Evolutionary conservation across 768 basidiomycete species (phyloP), one percentile per base, ranked within the genome.

Genomic region (Vararia minispora): DNA sequence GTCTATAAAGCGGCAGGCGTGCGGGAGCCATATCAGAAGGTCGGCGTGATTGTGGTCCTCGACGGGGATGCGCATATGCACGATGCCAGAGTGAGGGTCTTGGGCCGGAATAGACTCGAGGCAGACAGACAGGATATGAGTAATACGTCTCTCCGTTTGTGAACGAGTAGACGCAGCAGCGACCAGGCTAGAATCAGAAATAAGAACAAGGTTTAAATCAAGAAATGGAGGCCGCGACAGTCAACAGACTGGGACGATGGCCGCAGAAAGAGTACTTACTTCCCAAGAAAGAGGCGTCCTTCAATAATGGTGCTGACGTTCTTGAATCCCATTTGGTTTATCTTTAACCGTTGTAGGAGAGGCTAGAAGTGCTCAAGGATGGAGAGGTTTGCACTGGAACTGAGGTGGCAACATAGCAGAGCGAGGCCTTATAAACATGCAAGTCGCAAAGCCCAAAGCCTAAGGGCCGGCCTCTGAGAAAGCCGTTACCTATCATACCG

Each of bases 51-150:
- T 39, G 26, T 28, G 13, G 20, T 50, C 49, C n/a, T 50, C 39
- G 22, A 50, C 44, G 4, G 69, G 60, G 49, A 84, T 74, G 33
- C 81, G 76, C 61, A 76, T 59, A 54, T 83, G 80, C 28, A 52
- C 55, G 34, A 80, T 66, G 20, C 79, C 79, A 42, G 77, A 80
- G 50, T 74, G 71, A n/a, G 77, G 76, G 13, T 70, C 51, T 46
- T 82, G 78, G 31, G 77, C 72, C 25, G 79, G 79, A 30, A 82
- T 79, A 2, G 65, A 63, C 20, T 84, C 81, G 29, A 61, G 53
- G 49, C 82, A 84, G 28, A 83, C 80, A 17, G 80, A 83, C 16
- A 84, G 53, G 40, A 84, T 76, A 58, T 84, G 82, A 6, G 79
- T 79, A 47, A 84, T 77, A 42, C 71, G 71, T 44, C 74, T 73